These are phyloP conservation scores for Pyrenopolyporus hunteri DNA, from an alignment of 495 filamentous ascomycete genomes.

Conservation along the genomic window DNA sequence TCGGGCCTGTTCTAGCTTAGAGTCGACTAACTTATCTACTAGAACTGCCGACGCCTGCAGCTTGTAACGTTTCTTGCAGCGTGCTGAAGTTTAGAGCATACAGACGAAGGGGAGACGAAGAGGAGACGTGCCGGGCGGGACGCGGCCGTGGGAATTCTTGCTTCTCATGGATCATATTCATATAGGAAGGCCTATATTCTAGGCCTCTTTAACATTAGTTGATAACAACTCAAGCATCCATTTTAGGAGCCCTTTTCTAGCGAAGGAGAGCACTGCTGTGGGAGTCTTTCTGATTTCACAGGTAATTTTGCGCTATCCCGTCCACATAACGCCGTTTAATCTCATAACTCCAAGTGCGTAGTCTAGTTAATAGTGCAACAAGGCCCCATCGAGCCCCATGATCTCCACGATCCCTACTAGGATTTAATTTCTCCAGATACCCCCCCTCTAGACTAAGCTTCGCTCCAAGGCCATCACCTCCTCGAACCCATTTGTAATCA, in stretches of 20 bases:
- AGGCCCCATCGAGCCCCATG: constrained; percentile 20
- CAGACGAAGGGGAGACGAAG: constrained; percentile 2
- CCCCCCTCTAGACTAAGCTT: constrained; percentile 24
- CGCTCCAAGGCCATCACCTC: constrained; percentile 57
- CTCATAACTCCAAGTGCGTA: constrained; percentile 34
- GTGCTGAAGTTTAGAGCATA: constrained; percentile 12
- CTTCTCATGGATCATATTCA: constrained; percentile 28
- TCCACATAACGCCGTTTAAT: constrained; percentile 35
- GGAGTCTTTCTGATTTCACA: constrained; percentile 12
- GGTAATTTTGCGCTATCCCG: constrained; percentile 26
- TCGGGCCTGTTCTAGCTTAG: background rate
- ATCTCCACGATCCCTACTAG: constrained; percentile 21
- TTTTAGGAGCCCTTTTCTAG: constrained; percentile 20
- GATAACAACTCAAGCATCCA: constrained; percentile 7
- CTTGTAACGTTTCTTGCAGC: constrained; percentile 10
- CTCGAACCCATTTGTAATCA: constrained; percentile 67
- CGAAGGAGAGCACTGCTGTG: constrained; percentile 1
- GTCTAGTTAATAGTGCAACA: constrained; percentile 17
- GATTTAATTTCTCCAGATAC: constrained; percentile 17
- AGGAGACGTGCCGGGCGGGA: constrained; percentile 7
- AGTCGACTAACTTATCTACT: constrained; percentile 11
- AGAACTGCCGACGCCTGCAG: constrained; percentile 2
- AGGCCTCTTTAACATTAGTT: constrained; percentile 10
- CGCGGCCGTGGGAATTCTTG: constrained; percentile 14
- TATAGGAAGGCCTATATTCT: constrained; percentile 27